Evolutionary conservation across 1,139 yeast species (phyloP), one percentile per base, ranked within the genome.

Genomic region (Lodderomyces elongisporus): DNA sequence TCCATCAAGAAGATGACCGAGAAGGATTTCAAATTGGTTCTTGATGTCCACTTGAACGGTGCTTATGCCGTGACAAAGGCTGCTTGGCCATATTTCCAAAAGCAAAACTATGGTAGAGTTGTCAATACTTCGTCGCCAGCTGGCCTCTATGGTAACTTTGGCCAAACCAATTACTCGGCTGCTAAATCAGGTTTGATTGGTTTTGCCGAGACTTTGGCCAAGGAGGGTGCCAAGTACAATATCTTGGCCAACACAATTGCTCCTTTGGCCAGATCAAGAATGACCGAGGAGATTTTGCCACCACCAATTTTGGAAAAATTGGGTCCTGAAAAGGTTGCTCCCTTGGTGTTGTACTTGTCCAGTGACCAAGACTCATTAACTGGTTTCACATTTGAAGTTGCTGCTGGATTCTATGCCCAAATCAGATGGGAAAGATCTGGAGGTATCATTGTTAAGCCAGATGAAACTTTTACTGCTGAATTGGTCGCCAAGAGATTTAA

Each of bases 101-200:
- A 84, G 49, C 97, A 91, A 61, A 74, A 76, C 43, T 91, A 67
- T 54, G 98, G 98, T 45, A 74, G 97, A 51, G 74, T 91, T 49
- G 64, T 91, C 51, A 89, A 87, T 70, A 89, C 97, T 14, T 79
- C 95, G 29, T 88, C 96, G 5, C 96, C 97, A 17, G 97, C 97
- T 31, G 97, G 97, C 25, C 70, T 91, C 46, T 91, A 84, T 57
- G 98, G 98, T 46, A 88, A 88, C 66, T 91, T 88, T 62, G 98
- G 98, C 36, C 98, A 91, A 62, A 78, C 96, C 31, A 91, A 91
- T 66, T 91, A 91, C 64, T 79, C 96, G 2, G 93, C 96, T 28
- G 97, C 96, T 29, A 91, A 91, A 62, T 66, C 85, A 43, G 97
- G 87, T 17, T 69, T 88, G 38, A 84, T 89, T 40, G 96, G 96